Base-by-base conservation (phyloP, 2,329 filamentous ascomycete genomes). In the Claviceps arundinis region DNA sequence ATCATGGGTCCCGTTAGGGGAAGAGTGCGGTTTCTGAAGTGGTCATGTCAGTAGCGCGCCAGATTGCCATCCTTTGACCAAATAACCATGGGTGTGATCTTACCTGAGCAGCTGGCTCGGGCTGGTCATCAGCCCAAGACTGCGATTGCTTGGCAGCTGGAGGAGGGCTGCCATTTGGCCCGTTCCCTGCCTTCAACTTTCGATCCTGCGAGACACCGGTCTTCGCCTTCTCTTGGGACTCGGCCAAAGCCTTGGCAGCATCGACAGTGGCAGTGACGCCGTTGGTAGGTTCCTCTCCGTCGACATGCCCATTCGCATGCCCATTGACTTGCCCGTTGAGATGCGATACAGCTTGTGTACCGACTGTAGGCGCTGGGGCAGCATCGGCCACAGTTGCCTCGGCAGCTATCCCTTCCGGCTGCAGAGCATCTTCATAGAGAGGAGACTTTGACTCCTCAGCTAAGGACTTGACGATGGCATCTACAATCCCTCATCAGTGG, bases 81-180 rank as follows among this genome's bases (percentile, higher is more conserved):
- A 40, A 5, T 7, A 30, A 48, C 7, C 14, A 40, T 17, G 14
- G n/a, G 41, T 30, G 37, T 26, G 5, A 24, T 62, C 70, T 59
- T 64, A 77, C 73, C 63, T 73, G 70, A 34, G 66, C 58, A 40
- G 65, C 65, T 52, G 65, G 67, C 54, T 82, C 79, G 17, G 84
- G 80, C 59, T 86, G 79, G 55, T 93, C 87, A 61, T 95, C 89
- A 26, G 87, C 87, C 87, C 87, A 94, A 61, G 83, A 89, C 63
- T 85, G 81, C 34, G 74, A 73, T 61, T 76, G 75, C 11, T n/a
- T 41, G 37, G 14, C 13, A 51, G 70, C 64, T 41, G 71, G 70
- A 6, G 79, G 81, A 47, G 81, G 78, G n/a, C 78, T 81, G 26
- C 80, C 79, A 47, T 75, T 70, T 43, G 80, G 65, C 40, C 80